Conservation (phyloP, 2,329 filamentous ascomycete genomes). For the Stemphylium vesicarium region DNA sequence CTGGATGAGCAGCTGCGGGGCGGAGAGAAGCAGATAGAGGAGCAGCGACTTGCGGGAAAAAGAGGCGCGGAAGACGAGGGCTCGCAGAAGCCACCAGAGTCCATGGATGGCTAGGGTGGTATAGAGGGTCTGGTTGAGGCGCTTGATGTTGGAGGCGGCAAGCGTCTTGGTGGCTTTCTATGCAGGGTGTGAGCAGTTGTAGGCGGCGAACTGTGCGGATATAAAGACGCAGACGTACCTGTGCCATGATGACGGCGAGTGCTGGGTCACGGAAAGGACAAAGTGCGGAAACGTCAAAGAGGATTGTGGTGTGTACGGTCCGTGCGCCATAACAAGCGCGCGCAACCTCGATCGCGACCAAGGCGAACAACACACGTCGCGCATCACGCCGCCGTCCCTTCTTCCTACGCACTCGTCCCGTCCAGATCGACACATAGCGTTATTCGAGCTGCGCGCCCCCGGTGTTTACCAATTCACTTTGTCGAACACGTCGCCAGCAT, state of each 20-base stretch:
- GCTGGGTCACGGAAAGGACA: not conserved
- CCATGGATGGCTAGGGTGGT: conserved; percentile 74
- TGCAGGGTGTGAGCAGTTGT: conserved; percentile 1
- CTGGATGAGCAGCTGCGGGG: conserved; percentile 79
- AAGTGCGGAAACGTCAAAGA: not conserved
- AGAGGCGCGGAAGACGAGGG: conserved; percentile 66
- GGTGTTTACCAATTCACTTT: conserved; percentile 48
- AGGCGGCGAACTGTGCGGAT: not conserved
- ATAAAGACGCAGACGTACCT: conserved; percentile 2
- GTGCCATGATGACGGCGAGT: conserved; percentile 10
- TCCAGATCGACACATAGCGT: conserved; percentile 13
- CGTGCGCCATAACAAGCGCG: conserved; percentile 7
- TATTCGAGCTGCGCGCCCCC: conserved; percentile 19
- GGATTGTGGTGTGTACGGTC: conserved; percentile 3
- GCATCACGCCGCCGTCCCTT: not conserved
- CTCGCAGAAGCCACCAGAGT: conserved; percentile 75
- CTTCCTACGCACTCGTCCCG: not conserved
- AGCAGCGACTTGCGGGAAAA: conserved; percentile 61
- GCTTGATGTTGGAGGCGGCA: conserved; percentile 78
- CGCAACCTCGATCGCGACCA: conserved; percentile 7
- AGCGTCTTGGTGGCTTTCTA: conserved; percentile 64
- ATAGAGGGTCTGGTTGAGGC: conserved; percentile 82
- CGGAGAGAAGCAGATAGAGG: conserved; percentile 74
- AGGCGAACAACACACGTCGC: conserved; percentile 6
- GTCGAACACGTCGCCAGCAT: conserved; percentile 33